These are phyloP conservation scores for Diophrys appendiculata DNA, from an alignment of 73 alveolate species.

Conservation along the genomic window DNA sequence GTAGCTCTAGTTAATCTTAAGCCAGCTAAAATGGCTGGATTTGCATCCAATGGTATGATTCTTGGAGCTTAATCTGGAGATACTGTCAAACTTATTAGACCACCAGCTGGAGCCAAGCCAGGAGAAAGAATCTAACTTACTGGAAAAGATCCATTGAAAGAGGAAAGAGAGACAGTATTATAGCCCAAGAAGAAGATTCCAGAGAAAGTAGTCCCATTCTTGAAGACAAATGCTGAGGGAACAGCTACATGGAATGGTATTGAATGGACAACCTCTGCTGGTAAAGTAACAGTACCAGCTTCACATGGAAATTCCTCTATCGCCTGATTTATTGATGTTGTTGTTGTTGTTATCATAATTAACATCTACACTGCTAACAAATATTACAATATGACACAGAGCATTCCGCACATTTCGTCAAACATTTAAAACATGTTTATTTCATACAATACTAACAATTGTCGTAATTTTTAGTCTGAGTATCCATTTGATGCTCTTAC, in stretches of 20 bases:
- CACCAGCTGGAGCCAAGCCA: constrained; percentile 85
- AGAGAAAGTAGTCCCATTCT: constrained; percentile 14
- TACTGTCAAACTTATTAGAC: constrained; percentile 87
- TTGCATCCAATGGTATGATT: constrained; percentile 96
- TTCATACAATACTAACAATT: too few relatives aligned
- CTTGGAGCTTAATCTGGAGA: constrained; percentile 83
- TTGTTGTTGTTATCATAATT: too few relatives aligned
- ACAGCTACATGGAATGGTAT: constrained; percentile 37
- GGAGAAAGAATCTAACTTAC: constrained; percentile 80
- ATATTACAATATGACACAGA: too few relatives aligned
- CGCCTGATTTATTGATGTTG: too few relatives aligned
- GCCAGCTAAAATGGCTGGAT: constrained; percentile 93
- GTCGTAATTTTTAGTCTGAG: too few relatives aligned
- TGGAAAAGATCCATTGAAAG: constrained; percentile 39
- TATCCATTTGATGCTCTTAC: too few relatives aligned
- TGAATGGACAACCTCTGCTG: constrained; percentile 4
- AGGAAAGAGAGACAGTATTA: constrained; percentile 54
- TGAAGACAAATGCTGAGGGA: constrained; percentile 34
- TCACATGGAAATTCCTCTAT: too few relatives aligned
- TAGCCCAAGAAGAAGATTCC: constrained; percentile 62
- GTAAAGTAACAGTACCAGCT: background rate
- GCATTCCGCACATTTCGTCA: too few relatives aligned
- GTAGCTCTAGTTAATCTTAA: constrained; percentile 90
- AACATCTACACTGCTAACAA: too few relatives aligned
- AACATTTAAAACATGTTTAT: too few relatives aligned